Conservation (phyloP, 129 eudicot genomes). For the Helichrysum umbraculigerum region DNA sequence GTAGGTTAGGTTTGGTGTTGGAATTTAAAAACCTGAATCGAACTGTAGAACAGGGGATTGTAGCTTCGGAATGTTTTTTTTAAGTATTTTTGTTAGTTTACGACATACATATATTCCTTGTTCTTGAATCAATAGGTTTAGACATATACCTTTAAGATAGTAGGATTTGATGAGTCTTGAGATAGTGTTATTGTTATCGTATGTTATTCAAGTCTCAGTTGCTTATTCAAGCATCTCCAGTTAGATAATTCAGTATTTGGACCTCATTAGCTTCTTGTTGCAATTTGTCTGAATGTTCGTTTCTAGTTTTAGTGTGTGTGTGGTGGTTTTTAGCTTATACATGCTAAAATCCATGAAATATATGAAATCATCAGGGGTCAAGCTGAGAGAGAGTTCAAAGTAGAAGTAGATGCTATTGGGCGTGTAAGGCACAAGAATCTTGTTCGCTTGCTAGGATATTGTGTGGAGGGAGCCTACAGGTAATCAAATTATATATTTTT, state of each 20-base stretch:
- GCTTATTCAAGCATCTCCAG: neutral
- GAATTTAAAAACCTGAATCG: neutral
- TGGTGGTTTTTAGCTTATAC: neutral
- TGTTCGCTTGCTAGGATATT: constrained; percentile 85
- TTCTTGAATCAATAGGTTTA: neutral
- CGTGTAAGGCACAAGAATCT: constrained; percentile 98
- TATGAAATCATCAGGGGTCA: constrained; percentile 67
- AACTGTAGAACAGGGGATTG: neutral
- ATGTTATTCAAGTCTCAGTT: neutral
- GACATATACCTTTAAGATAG: neutral
- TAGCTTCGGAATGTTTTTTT: neutral
- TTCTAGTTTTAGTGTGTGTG: neutral
- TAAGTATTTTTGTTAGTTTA: neutral
- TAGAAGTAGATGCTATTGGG: constrained; percentile 92
- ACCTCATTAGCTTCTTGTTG: neutral
- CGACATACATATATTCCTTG: neutral
- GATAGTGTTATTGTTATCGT: neutral
- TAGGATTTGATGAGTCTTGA: neutral
- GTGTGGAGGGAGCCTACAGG: constrained; percentile 99
- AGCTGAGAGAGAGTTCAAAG: constrained; percentile 94
- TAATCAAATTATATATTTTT: constrained; percentile 26
- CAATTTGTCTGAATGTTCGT: neutral
- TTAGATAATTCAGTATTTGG: neutral
- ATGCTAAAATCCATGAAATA: neutral
- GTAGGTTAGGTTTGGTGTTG: neutral